Evolutionary conservation across 108 stramenopile genomes (phyloP), one percentile per base, ranked within the genome.

Genomic region (Chaetoceros tenuissimus): DNA sequence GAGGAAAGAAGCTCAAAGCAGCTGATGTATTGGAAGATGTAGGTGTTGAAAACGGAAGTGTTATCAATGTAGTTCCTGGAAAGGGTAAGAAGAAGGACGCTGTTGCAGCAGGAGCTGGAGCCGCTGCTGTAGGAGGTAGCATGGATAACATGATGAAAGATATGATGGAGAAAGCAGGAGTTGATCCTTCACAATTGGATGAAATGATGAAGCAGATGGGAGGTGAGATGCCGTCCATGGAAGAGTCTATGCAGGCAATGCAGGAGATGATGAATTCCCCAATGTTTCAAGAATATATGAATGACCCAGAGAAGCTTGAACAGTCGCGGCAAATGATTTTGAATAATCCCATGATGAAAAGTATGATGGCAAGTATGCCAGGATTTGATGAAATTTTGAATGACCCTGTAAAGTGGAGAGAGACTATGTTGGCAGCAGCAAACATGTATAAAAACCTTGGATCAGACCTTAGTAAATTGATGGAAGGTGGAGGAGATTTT

Each of bases 341-440:
- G 43, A 52, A 71, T 1, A 92, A 87, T 72, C 90, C 90, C 30
- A 87, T 87, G 80, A 64, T 87, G 52, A 86, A 82, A 66, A 23
- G 57, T 25, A 83, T 83, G 71, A 85, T 92, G 85, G 49, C 63
- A n/a, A 51, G 66, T 21, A 79, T 91, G 74, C 90, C 90, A 8
- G 90, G 89, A 21, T 87, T 92, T 72, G 74, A 72, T 20, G 90
- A 92, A 57, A 67, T 92, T 28, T 64, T 92, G 31, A 71, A 79
- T 29, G 68, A 78, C 48, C 64, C 64, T 43, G 78, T 59, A 16
- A 73, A 67, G 19, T 87, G 79, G 77, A 43, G 64, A 34, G 72
- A 81, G 63, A 71, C 77, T 46, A 87, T 87, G 81, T 49, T 59
- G 53, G 74, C 70, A 24, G 80, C 85, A 1, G 79, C 69, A 26